Evolutionary conservation across 805 yeast genomes (phyloP).

Genomic region (Blastobotrys peoriensis): DNA sequence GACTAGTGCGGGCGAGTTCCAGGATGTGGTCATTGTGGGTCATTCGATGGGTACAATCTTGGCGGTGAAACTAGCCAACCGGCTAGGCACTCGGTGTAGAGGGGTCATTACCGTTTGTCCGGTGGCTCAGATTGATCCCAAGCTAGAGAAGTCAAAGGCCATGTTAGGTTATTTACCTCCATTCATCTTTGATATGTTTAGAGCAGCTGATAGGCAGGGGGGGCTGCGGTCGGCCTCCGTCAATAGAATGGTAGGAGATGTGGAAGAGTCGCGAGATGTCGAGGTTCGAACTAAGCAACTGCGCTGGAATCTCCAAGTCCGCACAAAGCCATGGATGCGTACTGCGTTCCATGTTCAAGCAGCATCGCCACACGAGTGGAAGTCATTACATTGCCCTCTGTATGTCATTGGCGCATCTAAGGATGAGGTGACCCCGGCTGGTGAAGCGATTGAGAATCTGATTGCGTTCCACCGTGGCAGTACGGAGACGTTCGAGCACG

Average conservation of each 20-base stretch:
- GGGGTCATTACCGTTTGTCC: slow-evolving; percentile 34
- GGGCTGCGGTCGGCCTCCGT: slow-evolving; percentile 61
- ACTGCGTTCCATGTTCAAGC: slow-evolving; percentile 48
- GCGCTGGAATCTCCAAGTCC: slow-evolving; percentile 64
- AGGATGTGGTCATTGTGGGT: slow-evolving; percentile 44
- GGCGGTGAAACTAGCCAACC: slow-evolving; percentile 39
- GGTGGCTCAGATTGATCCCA: slow-evolving; percentile 23
- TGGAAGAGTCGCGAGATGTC: slow-evolving; percentile 26
- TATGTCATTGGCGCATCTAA: slow-evolving; percentile 53
- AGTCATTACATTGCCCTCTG: slow-evolving; percentile 37
- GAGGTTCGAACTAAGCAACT: slow-evolving; percentile 51
- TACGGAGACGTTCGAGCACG: slow-evolving; percentile 34
- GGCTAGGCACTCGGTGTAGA: slow-evolving; percentile 21
- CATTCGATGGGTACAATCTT: slow-evolving; percentile 72
- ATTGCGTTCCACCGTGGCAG: slow-evolving; percentile 22
- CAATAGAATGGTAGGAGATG: slow-evolving; percentile 41
- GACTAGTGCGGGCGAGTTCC: slow-evolving; percentile 22
- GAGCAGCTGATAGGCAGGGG: slow-evolving; percentile 55
- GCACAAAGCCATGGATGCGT: slow-evolving; percentile 46
- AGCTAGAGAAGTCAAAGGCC: slow-evolving; percentile 13
- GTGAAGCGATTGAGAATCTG: slow-evolving; percentile 29
- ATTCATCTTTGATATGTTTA: slow-evolving; percentile 45
- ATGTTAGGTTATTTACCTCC: slow-evolving; percentile 26
- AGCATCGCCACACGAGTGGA: slow-evolving; percentile 41
- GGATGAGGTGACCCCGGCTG: slow-evolving; percentile 51